Conservation (phyloP, 129 eudicot genomes). For the sunflower (Helianthus annuus) region HanXRQr2.0-SUNRISE NC_035434.2:120144657-120145156, state of each 20-base stretch:
- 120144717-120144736: slow-evolving; percentile 82
- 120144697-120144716: slow-evolving; percentile 95
- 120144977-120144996: background rate
- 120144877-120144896: slow-evolving; percentile 7
- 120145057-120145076: background rate
- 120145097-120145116: background rate
- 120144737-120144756: slow-evolving; percentile 86
- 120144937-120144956: background rate
- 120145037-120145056: background rate
- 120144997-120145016: background rate
- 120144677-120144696: slow-evolving; percentile 62
- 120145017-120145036: background rate
- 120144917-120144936: background rate
- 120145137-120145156: too few relatives aligned
- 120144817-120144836: background rate
- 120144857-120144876: too few relatives aligned
- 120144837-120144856: background rate
- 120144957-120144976: background rate
- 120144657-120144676: slow-evolving; percentile 68
- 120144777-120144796: slow-evolving; percentile 64
- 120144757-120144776: slow-evolving; percentile 81
- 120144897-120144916: background rate
- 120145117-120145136: background rate
- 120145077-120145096: too few relatives aligned
- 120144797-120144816: background rate